Base-by-base conservation (phyloP, 345 rosid genomes). In the Camelina neglecta region DNA sequence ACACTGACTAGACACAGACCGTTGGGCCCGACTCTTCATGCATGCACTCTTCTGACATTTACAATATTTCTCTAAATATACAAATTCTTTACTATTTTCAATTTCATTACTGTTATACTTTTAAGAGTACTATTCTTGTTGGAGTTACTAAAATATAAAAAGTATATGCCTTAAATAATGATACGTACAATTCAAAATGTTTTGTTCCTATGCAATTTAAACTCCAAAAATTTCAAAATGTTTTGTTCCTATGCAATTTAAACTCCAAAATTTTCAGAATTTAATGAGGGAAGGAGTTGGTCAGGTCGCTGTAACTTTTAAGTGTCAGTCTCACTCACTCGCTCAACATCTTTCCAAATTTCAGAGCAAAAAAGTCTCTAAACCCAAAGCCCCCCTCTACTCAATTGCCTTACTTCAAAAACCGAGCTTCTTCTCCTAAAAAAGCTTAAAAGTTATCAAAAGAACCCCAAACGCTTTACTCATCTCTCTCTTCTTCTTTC, bases 1-100 rank as follows among this genome's bases (percentile, higher is more conserved):
- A 56, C 55, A 77, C 80, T 71, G 80, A 77, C 80, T 71, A 64
- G 54, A 71, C 76, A 64, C 11, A 71, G 75, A 71, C 75, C 72
- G 35, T 71, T 77, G 75, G 80, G 76, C 75, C 75, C 80, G 72
- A 64, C 72, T 70, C 75, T 76, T 69, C 65, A 76, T 76, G 80
- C 80, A 73, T 73, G 62, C 76, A 53, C 80, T 69, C 65, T 63
- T 76, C 80, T 76, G 71, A 47, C 75, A 55, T 8, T 11, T 64
- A 45, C 42, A 1, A 44, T 29, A 29, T 70, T 56, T 60, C 12
- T 74, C 20, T 35, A 33, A 11, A 11, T 60, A 21, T 36, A 11
- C 35, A 9, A 3, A n/a, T 33, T 58, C 2, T 42, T 38, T 48
- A n/a, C 2, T 1, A 47, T 26, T 48, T 10, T 65, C 3, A 0